Evolutionary conservation across 2,329 filamentous ascomycete species (phyloP).

Genomic region (Emericellopsis cladophorae): DNA sequence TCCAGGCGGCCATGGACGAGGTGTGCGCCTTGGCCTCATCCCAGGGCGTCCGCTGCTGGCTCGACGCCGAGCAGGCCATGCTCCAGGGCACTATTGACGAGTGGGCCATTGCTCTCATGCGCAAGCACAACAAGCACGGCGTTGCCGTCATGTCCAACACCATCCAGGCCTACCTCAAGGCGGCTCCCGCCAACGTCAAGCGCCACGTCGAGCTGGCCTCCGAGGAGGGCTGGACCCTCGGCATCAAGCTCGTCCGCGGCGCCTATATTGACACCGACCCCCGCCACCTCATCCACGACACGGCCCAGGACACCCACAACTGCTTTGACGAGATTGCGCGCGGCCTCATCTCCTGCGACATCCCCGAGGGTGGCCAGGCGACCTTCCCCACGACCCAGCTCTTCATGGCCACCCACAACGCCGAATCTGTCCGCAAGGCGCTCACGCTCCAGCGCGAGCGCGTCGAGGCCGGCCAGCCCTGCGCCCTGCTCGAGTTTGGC

Average conservation of each 20-base stretch:
- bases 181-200: conserved; percentile 35
- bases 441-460: conserved; percentile 45
- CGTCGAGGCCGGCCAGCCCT: conserved; percentile 40
- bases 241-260: conserved; percentile 56
- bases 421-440: conserved; percentile 43
- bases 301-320: conserved; percentile 50
- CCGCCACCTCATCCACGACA: conserved; percentile 51
- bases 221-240: conserved; percentile 45
- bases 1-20: conserved; percentile 52
- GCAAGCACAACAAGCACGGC: conserved; percentile 50
- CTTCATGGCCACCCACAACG: conserved; percentile 68
- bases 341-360: conserved; percentile 43
- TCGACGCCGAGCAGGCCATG: conserved; percentile 66
- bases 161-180: conserved; percentile 58
- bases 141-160: conserved; percentile 60
- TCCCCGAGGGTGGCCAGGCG: conserved; percentile 15
- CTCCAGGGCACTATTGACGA: conserved; percentile 62
- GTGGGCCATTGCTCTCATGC: conserved; percentile 62
- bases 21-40: conserved; percentile 55
- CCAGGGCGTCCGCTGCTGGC: conserved; percentile 56
- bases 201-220: conserved; percentile 40
- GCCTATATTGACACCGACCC: conserved; percentile 55
- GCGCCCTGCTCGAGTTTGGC: conserved; percentile 26
- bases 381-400: conserved; percentile 42
- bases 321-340: conserved; percentile 56